Conservation (phyloP, 371 early-diverging fungal genomes). For the Batkoa obscura region DNA sequence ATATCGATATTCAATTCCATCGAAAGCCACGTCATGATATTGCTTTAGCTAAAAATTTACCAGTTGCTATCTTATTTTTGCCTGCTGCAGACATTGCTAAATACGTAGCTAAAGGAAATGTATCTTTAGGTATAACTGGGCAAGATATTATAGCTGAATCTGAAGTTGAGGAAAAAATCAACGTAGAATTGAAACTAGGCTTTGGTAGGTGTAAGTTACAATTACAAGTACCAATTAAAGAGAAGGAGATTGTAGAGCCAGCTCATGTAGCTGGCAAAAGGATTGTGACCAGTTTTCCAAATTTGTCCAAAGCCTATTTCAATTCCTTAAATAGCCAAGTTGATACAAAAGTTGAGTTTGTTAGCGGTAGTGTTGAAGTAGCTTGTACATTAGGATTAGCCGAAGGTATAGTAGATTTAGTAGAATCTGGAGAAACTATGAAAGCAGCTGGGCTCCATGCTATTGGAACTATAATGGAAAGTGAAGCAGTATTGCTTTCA, state of each 20-base stretch:
- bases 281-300: conserved; percentile 81
- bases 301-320: conserved; percentile 42
- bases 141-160: conserved; percentile 79
- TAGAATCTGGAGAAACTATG: conserved; percentile 96
- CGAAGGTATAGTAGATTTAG: conserved; percentile 62
- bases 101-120: conserved; percentile 82
- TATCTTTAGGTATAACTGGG: conserved; percentile 95
- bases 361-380: conserved; percentile 86
- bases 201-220: conserved; percentile 83
- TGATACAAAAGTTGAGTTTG: conserved; percentile 60
- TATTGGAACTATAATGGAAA: conserved; percentile 54
- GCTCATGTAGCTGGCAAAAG: conserved; percentile 42
- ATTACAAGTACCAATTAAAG: conserved; percentile 49
- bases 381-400: conserved; percentile 92
- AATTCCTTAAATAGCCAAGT: conserved; percentile 34
- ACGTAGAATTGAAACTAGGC: conserved; percentile 50
- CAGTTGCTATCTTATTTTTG: conserved; percentile 81
- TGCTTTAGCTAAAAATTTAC: conserved; percentile 80
- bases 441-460: conserved; percentile 90
- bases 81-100: conserved; percentile 90
- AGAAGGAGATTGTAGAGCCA: conserved; percentile 5
- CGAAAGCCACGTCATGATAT: conserved; percentile 87
- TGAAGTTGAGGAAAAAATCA: conserved; percentile 42
- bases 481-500: conserved; percentile 65
- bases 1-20: conserved; percentile 84